Evolutionary conservation across 345 rosid genomes (phyloP), one percentile per base, ranked within the genome.

Genomic region (Eucalyptus paniculata): DNA sequence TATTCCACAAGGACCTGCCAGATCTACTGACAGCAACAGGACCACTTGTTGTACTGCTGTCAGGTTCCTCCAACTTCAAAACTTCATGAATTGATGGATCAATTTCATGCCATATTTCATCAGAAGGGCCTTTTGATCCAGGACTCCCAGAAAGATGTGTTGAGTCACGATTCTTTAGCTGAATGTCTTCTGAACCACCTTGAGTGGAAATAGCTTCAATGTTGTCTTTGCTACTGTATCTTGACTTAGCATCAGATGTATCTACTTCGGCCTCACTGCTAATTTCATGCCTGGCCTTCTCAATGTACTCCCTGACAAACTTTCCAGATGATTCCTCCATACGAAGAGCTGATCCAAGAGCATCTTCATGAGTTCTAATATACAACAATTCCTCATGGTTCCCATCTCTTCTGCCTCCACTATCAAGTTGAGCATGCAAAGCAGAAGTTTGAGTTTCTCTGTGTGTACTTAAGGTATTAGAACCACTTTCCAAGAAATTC

Each of bases 91-190:
- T 77, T 90, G 96, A 92, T 88, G 97, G 91, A 16, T 94, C 93
- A 1, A 92, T 92, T 85, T 94, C 96, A 90, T 95, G 93, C 99
- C 99, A 98, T 95, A 96, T 92, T 90, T 97, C 97, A 92, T 96
- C 98, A 90, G 96, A 92, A 49, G 95, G 98, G 53, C 99, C 98
- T 95, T 94, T 96, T 54, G 87, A 94, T 91, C 96, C 95, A 89
- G 95, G 94, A 89, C 93, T 94, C 89, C 90, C 92, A 42, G 94
- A 92, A 88, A 92, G 90, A 90, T 45, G 89, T 91, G 88, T 91
- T 40, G 95, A 92, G 89, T 92, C 92, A 86, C 42, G 90, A 50
- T 89, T 92, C 91, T 91, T 92, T 92, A 92, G 86, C 88, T 92
- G 92, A 42, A 69, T 50, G 49, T 89, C 92, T 69, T 85, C 91